A percentile compares a stretch with the other conserved stretches of the same genome.
phyloP scores from a whole-genome alignment of 2,329 filamentous ascomycete species.

The Didymella keratinophila region DNA sequence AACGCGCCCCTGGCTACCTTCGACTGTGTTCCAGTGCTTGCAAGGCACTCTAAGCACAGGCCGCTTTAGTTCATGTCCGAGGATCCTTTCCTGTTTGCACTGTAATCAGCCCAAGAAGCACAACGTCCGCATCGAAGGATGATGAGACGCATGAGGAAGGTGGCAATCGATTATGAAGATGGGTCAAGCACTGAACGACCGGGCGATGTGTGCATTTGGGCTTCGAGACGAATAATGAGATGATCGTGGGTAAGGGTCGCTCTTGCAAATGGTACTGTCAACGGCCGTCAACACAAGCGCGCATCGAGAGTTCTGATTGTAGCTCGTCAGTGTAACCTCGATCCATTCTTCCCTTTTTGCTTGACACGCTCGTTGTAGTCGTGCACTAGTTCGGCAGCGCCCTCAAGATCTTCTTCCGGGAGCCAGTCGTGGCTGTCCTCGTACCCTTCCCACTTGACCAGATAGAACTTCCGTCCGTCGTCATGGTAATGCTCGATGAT shows the following conservation, averaged over 20 bases:
- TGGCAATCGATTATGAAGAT: neutral
- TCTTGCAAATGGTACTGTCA: neutral
- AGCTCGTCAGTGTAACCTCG: neutral
- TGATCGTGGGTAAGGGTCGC: neutral
- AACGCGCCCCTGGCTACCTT: neutral
- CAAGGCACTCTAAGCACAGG: neutral
- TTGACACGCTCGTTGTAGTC: constrained; percentile 30
- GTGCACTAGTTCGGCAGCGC: constrained; percentile 36
- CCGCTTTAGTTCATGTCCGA: neutral
- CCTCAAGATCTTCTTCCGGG: constrained; percentile 35
- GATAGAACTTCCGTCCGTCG: constrained; percentile 34
- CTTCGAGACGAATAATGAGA: neutral
- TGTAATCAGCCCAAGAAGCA: neutral
- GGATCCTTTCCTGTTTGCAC: neutral
- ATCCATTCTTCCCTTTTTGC: neutral
- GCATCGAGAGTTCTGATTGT: too few relatives aligned
- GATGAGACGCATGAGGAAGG: neutral
- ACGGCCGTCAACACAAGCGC: neutral
- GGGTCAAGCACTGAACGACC: neutral
- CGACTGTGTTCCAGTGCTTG: neutral
- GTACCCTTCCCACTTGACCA: constrained; percentile 48
- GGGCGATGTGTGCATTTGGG: neutral
- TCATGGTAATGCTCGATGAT: constrained; percentile 39
- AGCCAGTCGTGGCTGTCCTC: constrained; percentile 45
- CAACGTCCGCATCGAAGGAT: neutral